Base-by-base conservation (phyloP, 2,329 filamentous ascomycete species). In the Trichoderma sp. region DNA sequence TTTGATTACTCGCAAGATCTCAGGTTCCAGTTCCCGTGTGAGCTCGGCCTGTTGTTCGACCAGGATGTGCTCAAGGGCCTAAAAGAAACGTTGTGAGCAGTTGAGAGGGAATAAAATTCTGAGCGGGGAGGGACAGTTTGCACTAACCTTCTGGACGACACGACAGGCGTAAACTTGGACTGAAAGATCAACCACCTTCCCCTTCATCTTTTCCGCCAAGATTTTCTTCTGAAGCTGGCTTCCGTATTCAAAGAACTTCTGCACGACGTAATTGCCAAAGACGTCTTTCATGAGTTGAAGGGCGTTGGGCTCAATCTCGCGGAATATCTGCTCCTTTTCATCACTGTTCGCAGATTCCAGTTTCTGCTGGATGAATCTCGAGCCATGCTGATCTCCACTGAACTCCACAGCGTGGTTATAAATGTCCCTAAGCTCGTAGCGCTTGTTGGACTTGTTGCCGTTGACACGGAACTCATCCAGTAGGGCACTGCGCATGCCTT, bases 261-360 rank as follows among this genome's bases (percentile, higher is more conserved):
- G 96, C 51, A 98, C 95, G 43, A 99, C 96, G 79, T 98, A 99
- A 81, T 99, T 99, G 69, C 96, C 96, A 79, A 98, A 99, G 0
- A 98, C 92, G 80, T 98, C 96, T 60, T 92, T 95, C 94, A 97
- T 98, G 62, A 99, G 84, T 78, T 95, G 94, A 34, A 97, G 82
- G 1, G 92, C 90, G 75, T 99, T 96, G 1, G 90, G 89, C 76
- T 93, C 88, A 60, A 99, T 94, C 81, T 98, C 96, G 0, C 87
- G 86, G 84, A 98, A 98, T 0, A 98, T 89, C 71, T 91, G 91
- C 36, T 97, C 93, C 82, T 98, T 98, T 79, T 98, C 95, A 73
- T 98, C 96, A 77, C 94, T 97, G 79, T 97, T 98, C 70, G 96
- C 96, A 1, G 90, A 92, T 80, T 96, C 93, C 3, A 99, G 87